Conservation (phyloP, 1,284 basidiomycete genomes). For the Rhizoctonia solani region DNA sequence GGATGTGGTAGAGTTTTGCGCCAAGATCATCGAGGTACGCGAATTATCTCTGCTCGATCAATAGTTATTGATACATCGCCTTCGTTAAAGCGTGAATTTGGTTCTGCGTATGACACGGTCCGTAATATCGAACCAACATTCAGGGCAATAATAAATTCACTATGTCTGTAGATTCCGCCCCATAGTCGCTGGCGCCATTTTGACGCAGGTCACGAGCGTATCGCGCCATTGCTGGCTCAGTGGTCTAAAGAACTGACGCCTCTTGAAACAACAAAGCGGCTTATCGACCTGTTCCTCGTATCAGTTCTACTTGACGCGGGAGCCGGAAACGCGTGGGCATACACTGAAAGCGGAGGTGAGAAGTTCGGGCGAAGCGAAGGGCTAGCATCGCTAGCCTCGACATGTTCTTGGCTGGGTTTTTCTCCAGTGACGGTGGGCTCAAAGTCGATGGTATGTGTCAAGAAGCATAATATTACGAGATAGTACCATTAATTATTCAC, state of each 20-base stretch:
- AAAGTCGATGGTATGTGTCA: constrained; percentile 72
- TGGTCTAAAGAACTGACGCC: constrained; percentile 58
- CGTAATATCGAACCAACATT: constrained; percentile 26
- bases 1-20: constrained; percentile 79
- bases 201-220: constrained; percentile 63
- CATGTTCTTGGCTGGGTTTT: constrained; percentile 86
- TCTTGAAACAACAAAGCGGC: constrained; percentile 67
- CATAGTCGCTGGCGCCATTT: constrained; percentile 93
- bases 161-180: constrained; percentile 68
- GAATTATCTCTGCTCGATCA: no score
- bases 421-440: constrained; percentile 65
- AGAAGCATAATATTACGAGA: not conserved
- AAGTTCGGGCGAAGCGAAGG: constrained; percentile 83
- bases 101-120: constrained; percentile 66
- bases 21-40: constrained; percentile 72
- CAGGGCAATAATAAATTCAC: not conserved
- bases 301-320: constrained; percentile 94
- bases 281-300: constrained; percentile 91
- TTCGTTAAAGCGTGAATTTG: constrained; percentile 93
- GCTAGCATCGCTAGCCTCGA: constrained; percentile 87
- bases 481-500: not conserved
- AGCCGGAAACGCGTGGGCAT: constrained; percentile 84
- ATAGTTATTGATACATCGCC: no score
- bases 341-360: constrained; percentile 64
- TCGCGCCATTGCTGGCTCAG: constrained; percentile 60